Evolutionary conservation across 257 asterid genomes (phyloP).

Genomic region (Fraxinus pennsylvanica): DNA sequence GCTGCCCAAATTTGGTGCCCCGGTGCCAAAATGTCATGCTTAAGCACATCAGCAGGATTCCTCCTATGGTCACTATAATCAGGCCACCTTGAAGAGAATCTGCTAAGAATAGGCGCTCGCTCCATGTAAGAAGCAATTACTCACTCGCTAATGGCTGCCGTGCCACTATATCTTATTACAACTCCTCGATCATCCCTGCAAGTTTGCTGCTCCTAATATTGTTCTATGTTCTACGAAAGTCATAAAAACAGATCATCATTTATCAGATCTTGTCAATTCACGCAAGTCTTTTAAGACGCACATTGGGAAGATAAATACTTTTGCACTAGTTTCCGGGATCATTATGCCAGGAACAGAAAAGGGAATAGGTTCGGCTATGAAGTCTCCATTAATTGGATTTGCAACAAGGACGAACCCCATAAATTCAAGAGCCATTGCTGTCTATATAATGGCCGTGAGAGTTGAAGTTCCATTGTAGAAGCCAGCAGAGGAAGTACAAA

Average conservation of each 20-base stretch:
- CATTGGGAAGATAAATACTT: constrained; percentile 35
- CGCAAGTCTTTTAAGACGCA: not conserved
- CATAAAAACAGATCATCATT: not conserved
- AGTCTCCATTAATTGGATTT: constrained; percentile 78
- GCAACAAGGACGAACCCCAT: constrained; percentile 76
- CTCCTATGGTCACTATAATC: constrained; percentile 59
- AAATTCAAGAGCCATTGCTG: constrained; percentile 65
- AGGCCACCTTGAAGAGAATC: constrained; percentile 93
- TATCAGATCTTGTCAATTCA: not conserved
- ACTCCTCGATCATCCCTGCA: constrained; percentile 45
- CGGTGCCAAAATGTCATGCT: constrained; percentile 92
- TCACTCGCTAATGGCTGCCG: constrained; percentile 85
- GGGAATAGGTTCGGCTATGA: constrained; percentile 87
- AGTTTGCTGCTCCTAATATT: constrained; percentile 66
- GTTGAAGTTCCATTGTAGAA: constrained; percentile 66
- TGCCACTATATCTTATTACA: constrained; percentile 51
- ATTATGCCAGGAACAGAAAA: constrained; percentile 73
- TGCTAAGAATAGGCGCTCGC: constrained; percentile 77
- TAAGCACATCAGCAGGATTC: constrained; percentile 75
- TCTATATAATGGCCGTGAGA: constrained; percentile 54
- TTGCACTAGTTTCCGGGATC: constrained; percentile 65
- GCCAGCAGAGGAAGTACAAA: constrained; percentile 84
- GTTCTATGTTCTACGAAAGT: constrained; percentile 47
- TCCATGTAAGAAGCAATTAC: constrained; percentile 65
- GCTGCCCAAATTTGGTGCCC: constrained; percentile 98